Base-by-base conservation (phyloP, 179 eudicot genomes). In the Silene noctiflora region DNA sequence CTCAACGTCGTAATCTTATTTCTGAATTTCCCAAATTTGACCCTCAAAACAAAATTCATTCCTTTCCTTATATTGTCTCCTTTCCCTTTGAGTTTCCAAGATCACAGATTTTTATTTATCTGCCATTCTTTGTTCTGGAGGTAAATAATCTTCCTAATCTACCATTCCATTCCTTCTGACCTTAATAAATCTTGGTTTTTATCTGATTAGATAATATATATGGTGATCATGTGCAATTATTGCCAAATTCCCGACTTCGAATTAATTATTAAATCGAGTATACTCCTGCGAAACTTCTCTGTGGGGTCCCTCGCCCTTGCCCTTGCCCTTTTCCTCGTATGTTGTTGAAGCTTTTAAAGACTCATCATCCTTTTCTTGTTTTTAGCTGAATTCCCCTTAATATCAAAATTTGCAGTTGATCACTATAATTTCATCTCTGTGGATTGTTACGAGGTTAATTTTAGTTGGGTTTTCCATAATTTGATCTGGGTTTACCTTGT, bases 201-300 rank as follows among this genome's bases (percentile, higher is more conserved):
- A 46, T 75, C 19, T 13, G 20, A 63, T 29, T 71, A 53, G 13
- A 13, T 13, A 53, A 53, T 16, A 14, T 53, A 51, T 6, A 9
- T n/a, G 39, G 39, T 33, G 78, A 81, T 80, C 77, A 81, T 76
- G 29, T 69, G 27, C 61, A 68, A 68, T 68, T 60, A 22, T 67
- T 81, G 21, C 66, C 17, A 71, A 33, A 73, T 14, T 77, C 67
- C 64, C 74, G 2, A 77, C 72, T 74, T 70, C 75, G 76, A 33
- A 78, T 78, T 61, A 63, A 55, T 78, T 21, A 55, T 78, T 27
- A 0, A 63, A 81, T 66, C 84, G 83, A 77, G 73, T 81, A 81
- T 81, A 56, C 69, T 27, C 72, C 81, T 22, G 22, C 35, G 22
- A 19, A 2, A 13, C 31, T 21, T n/a, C 65, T 53, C 24, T 60